Base-by-base conservation (phyloP, 106 monocot genomes). In the Xerophyta viscosa region DNA sequence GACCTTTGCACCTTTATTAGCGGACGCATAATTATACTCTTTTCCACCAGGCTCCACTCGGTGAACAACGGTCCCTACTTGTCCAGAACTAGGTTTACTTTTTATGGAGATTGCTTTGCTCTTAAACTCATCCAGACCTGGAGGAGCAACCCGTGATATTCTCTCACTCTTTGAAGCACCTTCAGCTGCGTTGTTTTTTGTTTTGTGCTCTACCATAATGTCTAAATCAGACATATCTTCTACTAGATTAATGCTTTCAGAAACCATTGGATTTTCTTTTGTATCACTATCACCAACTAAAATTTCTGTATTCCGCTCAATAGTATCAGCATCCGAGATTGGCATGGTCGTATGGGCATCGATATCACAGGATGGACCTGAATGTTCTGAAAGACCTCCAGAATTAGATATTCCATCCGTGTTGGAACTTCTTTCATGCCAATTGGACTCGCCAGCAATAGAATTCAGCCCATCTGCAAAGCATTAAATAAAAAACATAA, bases 21-120 rank as follows among this genome's bases (percentile, higher is more conserved):
- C 68, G 45, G 91, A 77, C 4, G 91, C 91, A 57, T 91, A 91
- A 66, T 91, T 91, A 59, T 91, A 91, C 37, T 85, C 84, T 55
- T 70, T 78, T 21, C 91, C 91, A 46, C 78, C 71, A 45, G 91
- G 81, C 42, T 91, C 91, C 27, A 81, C 31, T 52, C 81, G 70
- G 53, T 79, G 84, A 27, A 72, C 47, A 2, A 81, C 77, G 27
- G 28, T 63, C 14, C 70, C 70, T 61, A 37, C 49, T 42, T 79
- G 69, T 27, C 59, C 58, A 6, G 71, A 52, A 18, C 24, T 19
- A 15, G 27, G 47, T 42, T 69, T 76, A 19, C 71, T 81, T 64
- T 72, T 91, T 49, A 57, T 36, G 58, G 56, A 66, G 13, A 70
- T 61, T 27, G 78, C 75, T 61, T 60, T 77, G 54, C 27, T 81